Conservation (phyloP, 2,329 filamentous ascomycete genomes). For the Huntiella moniliformis region DNA sequence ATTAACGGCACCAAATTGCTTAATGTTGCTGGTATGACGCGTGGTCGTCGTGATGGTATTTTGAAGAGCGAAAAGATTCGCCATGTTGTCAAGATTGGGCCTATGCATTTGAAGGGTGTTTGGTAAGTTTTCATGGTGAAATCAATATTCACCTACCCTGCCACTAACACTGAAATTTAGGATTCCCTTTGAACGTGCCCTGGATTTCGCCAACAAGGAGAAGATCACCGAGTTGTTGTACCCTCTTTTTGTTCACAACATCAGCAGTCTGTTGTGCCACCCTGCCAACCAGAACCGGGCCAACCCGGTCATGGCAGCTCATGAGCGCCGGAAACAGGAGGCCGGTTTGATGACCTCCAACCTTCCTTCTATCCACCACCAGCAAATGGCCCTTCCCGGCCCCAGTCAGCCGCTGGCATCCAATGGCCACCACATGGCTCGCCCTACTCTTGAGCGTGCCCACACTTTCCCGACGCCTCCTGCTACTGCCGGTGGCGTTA, state of each 20-base stretch:
- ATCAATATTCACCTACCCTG: conserved; percentile 10
- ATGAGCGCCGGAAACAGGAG: conserved; percentile 58
- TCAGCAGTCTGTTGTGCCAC: conserved; percentile 82
- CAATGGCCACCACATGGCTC: conserved; percentile 46
- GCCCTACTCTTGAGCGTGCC: conserved; percentile 63
- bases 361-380: conserved; percentile 48
- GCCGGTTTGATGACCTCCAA: conserved; percentile 39
- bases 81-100: conserved; percentile 95
- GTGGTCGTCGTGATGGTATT: conserved; percentile 85
- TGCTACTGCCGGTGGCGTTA: conserved; percentile 77
- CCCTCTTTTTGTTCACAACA: conserved; percentile 93
- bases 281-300: conserved; percentile 71
- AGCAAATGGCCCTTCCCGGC: conserved; percentile 39
- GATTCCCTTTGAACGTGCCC: conserved; percentile 94
- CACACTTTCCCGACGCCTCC: conserved; percentile 91
- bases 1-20: conserved; percentile 95
- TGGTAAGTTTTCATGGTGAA: conserved; percentile 40
- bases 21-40: conserved; percentile 95
- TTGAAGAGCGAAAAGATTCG: conserved; percentile 93
- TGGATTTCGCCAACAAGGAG: conserved; percentile 98
- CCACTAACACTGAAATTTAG: conserved; percentile 24
- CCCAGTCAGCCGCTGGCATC: conserved; percentile 38
- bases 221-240: conserved; percentile 95
- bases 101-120: conserved; percentile 96
- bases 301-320: conserved; percentile 73